These are phyloP conservation scores for Geotrichum macrosporum DNA, from an alignment of 1,139 yeast species.

Conservation along the genomic window DNA sequence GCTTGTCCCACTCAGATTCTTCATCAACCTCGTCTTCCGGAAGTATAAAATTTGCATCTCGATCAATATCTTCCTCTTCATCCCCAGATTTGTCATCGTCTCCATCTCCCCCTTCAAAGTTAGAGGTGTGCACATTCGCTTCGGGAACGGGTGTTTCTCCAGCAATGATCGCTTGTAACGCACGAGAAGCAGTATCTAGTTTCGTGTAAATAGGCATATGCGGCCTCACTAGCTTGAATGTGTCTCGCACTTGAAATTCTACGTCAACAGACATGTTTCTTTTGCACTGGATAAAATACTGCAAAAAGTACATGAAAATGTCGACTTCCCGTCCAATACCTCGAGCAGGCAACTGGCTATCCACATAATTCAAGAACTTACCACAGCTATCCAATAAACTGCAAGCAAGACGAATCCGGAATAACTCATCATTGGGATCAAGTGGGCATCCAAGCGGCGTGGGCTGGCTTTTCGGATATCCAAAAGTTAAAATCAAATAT, in stretches of 20 bases:
- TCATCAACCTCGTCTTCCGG: slow-evolving; percentile 24
- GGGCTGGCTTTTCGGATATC: slow-evolving; percentile 64
- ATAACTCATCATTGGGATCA: slow-evolving; percentile 67
- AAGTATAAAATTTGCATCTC: slow-evolving; percentile 20
- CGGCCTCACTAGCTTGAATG: slow-evolving; percentile 40
- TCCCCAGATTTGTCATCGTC: slow-evolving; percentile 26
- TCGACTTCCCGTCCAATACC: slow-evolving; percentile 37
- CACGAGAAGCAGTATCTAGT: slow-evolving; percentile 35
- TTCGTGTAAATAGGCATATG: slow-evolving; percentile 42
- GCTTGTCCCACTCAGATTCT: slow-evolving; percentile 25
- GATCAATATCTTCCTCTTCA: slow-evolving; percentile 20
- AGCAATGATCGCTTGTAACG: slow-evolving; percentile 27
- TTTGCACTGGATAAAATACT: slow-evolving; percentile 69
- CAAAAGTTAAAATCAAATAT: slow-evolving; percentile 60
- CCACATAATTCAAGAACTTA: slow-evolving; percentile 21
- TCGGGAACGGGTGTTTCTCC: slow-evolving; percentile 19
- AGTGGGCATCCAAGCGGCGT: slow-evolving; percentile 44
- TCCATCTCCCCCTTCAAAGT: slow-evolving; percentile 28
- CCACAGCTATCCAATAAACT: slow-evolving; percentile 38
- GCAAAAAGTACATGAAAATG: slow-evolving; percentile 58
- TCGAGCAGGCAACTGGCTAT: slow-evolving; percentile 22
- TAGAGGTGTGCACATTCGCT: slow-evolving; percentile 26
- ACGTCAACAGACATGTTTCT: slow-evolving; percentile 62
- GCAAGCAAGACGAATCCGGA: slow-evolving; percentile 58
- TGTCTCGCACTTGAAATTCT: slow-evolving; percentile 49